These are phyloP conservation scores for Apophysomyces ossiformis DNA, from an alignment of 371 early-diverging fungal genomes.

Conservation along the genomic window DNA sequence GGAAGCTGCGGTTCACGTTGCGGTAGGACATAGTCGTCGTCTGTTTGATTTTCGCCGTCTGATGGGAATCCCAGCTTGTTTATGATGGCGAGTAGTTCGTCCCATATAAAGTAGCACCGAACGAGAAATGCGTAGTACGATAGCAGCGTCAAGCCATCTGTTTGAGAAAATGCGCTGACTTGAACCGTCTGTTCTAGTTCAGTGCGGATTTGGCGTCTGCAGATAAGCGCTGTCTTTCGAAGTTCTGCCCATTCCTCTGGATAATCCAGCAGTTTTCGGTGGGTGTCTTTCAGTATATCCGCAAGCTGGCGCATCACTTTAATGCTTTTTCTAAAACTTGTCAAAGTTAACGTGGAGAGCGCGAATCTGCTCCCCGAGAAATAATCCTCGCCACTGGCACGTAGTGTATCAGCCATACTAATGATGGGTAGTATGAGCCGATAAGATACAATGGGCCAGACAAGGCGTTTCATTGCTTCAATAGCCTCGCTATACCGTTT, in stretches of 20 bases:
- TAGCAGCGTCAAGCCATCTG: conserved; percentile 21
- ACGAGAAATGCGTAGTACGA: conserved; percentile 32
- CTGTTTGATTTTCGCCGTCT: too few relatives aligned
- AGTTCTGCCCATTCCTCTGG: conserved; percentile 18
- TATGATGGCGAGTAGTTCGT: conserved; percentile 16
- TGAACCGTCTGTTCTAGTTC: conserved; percentile 17
- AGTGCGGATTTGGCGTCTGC: conserved; percentile 13
- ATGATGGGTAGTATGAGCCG: conserved; percentile 34
- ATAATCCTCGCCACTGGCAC: not conserved
- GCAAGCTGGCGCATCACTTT: conserved; percentile 22
- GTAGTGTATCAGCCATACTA: not conserved
- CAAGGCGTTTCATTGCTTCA: conserved; percentile 39
- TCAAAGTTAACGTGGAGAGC: conserved; percentile 15
- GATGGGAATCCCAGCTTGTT: conserved; percentile 14
- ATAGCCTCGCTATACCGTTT: conserved; percentile 41
- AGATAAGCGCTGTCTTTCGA: conserved; percentile 5
- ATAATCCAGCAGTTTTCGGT: conserved; percentile 13
- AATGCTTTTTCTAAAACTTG: conserved; percentile 22
- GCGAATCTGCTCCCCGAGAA: conserved; percentile 2
- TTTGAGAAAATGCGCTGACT: conserved; percentile 1
- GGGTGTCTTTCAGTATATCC: conserved; percentile 19
- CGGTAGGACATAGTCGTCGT: too few relatives aligned
- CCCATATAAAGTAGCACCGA: conserved; percentile 22
- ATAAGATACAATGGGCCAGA: conserved; percentile 43
- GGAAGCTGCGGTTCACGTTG: too few relatives aligned